Evolutionary conservation across 495 filamentous ascomycete genomes (phyloP), one percentile per base, ranked within the genome.

Genomic region (Trichoderma reesei): DNA sequence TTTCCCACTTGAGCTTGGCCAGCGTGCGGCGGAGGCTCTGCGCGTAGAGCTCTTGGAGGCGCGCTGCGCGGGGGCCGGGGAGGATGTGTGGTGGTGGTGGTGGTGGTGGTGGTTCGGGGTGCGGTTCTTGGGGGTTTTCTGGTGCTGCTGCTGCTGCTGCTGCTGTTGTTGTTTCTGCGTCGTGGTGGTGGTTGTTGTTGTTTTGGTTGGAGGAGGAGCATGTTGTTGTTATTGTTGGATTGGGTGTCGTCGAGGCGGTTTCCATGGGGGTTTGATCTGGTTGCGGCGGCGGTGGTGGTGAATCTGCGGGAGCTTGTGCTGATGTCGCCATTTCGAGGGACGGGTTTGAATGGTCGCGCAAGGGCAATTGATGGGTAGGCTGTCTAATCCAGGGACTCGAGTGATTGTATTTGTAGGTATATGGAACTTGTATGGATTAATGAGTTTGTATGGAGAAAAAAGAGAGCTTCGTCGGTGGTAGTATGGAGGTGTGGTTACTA

Each of bases 21-120:
- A 95, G 80, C 1, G 91, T 90, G 65, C 87, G 82, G 11, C 79
- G 76, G 14, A 95, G 80, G 1, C 89, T 86, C 42, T 85, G 79
- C 46, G 79, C 77, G 74, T 90, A 93, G 59, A 94, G 79, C 51
- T 85, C 81, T 67, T 85, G 80, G 42, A 97, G 80, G 42, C 85
- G 83, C 16, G 81, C 73, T 18, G 91, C 92, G 75, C 91, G 90
- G 5, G 83, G 86, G 59, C 92, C 91, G 0, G 89, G 90, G 14
- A 56, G 20, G 51, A 56, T 9, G 16, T 39, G 61, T 1, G 86
- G 80, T 67, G 79, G 75, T 26, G 86, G 70, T 39, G 83, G 36
- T 31, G 59, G 31, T 20, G 36, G 31, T 61, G 61, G 59, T 66
- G 33, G 62, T 31, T 60, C 31, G 9, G 39, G 11, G n/a, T n/a